A percentile compares a stretch with the other conserved stretches of the same genome.
These are phyloP conservation scores for Triticum monococcum DNA, from an alignment of 176 grass and related monocot species.

Conservation along the genomic window DNA sequence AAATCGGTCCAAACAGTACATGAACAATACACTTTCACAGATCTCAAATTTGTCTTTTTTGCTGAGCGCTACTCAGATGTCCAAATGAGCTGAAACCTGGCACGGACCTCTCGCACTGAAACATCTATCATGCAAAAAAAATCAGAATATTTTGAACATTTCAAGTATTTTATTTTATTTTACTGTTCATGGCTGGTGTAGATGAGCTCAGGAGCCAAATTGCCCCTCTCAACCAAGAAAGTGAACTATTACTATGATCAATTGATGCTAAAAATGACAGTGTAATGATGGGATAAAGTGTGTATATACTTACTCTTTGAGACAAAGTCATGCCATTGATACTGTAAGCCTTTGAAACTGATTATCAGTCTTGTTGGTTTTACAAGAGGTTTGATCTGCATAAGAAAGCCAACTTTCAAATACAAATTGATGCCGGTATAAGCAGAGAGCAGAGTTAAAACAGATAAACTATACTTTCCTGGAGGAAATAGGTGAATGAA, in stretches of 20 bases:
- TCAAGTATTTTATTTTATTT: too few species aligned
- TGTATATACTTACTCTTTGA: conserved; percentile 71
- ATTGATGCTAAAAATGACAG: neutral
- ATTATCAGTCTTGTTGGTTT: conserved; percentile 65
- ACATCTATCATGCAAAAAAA: too few species aligned
- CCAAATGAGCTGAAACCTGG: too few species aligned
- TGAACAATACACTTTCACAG: too few species aligned
- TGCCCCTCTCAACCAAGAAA: too few species aligned
- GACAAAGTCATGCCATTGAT: conserved; percentile 85
- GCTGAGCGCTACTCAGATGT: too few species aligned
- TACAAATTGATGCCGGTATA: conserved; percentile 4
- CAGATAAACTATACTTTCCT: conserved; percentile 56
- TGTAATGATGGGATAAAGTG: neutral
- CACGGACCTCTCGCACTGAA: too few species aligned
- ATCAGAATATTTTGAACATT: too few species aligned
- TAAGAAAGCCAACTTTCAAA: conserved; percentile 31
- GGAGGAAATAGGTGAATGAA: conserved; percentile 98
- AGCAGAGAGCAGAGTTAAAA: neutral
- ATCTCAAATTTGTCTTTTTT: too few species aligned
- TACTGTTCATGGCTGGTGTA: too few species aligned
- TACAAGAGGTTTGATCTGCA: conserved; percentile 85
- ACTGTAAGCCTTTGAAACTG: conserved; percentile 56
- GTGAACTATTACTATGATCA: neutral
- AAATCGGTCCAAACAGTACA: too few species aligned
- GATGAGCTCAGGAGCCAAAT: too few species aligned